A percentile compares a stretch with the other conserved stretches of the same genome.
These are phyloP conservation scores for Fusarium sp. DNA, from an alignment of 2,329 filamentous ascomycete genomes.

Conservation along the genomic window DNA sequence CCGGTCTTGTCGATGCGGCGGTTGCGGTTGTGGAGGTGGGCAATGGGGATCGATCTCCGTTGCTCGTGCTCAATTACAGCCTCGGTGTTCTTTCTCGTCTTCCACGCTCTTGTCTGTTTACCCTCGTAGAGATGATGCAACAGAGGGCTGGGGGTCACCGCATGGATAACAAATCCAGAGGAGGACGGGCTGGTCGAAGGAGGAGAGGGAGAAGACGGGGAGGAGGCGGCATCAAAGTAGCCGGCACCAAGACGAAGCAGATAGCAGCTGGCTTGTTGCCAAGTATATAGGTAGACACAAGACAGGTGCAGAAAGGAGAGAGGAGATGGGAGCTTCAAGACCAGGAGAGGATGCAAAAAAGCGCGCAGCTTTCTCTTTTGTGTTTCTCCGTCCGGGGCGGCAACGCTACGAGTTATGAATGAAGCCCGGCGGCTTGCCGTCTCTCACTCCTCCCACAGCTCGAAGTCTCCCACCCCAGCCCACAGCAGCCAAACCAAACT, in stretches of 20 bases:
- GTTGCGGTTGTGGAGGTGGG: constrained; percentile 5
- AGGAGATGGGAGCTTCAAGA: constrained; percentile 21
- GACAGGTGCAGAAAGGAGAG: constrained; percentile 9
- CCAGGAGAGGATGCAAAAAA: constrained; percentile 39
- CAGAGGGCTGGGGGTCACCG: constrained; percentile 19
- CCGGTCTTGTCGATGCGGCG: constrained; percentile 18
- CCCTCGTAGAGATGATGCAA: constrained; percentile 15
- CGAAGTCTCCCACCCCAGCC: constrained; percentile 33
- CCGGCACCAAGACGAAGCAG: constrained; percentile 26
- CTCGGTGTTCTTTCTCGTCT: constrained; percentile 12
- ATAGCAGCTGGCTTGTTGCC: constrained; percentile 9
- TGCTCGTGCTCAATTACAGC: constrained; percentile 20
- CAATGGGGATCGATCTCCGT: constrained; percentile 28
- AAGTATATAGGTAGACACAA: constrained; percentile 13
- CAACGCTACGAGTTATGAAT: constrained; percentile 46
- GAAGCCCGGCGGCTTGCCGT: constrained; percentile 41
- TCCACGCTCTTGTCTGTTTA: constrained; percentile 14
- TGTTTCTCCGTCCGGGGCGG: constrained; percentile 40
- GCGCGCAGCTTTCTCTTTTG: constrained; percentile 49
- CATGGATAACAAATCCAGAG: constrained; percentile 22
- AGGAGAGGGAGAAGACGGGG: constrained; percentile 29
- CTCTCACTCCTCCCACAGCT: constrained; percentile 35
- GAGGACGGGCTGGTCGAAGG: constrained; percentile 36
- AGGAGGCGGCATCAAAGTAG: constrained; percentile 43
- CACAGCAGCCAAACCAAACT: constrained; percentile 40